Conservation (phyloP, 1,139 yeast genomes). For the Suhomyces anneliseae region DNA sequence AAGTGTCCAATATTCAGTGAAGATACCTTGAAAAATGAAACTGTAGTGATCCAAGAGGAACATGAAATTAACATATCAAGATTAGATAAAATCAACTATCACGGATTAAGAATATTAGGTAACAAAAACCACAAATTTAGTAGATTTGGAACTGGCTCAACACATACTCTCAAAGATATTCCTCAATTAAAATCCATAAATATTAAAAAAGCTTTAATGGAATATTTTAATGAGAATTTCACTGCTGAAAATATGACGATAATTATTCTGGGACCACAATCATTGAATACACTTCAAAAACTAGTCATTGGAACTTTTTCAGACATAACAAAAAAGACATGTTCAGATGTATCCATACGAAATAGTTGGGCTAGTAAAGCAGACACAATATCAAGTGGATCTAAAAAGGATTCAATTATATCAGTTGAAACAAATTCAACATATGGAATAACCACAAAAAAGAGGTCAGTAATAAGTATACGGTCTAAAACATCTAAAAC, state of each 20-base stretch:
- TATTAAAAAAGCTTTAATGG: constrained; percentile 21
- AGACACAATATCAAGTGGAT: too few relatives aligned
- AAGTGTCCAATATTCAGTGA: constrained; percentile 49
- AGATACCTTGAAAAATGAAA: constrained; percentile 47
- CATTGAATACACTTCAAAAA: constrained; percentile 55
- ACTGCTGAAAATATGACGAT: constrained; percentile 47
- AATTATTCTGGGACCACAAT: constrained; percentile 64
- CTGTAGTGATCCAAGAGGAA: constrained; percentile 62
- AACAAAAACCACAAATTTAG: constrained; percentile 41
- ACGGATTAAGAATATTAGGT: constrained; percentile 56
- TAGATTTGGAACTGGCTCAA: constrained; percentile 50
- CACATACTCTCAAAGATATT: constrained; percentile 26
- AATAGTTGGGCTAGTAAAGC: not conserved
- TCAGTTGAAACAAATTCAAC: too few relatives aligned
- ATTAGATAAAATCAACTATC: constrained; percentile 50
- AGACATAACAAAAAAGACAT: constrained; percentile 16
- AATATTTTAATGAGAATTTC: constrained; percentile 33
- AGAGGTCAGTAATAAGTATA: not conserved
- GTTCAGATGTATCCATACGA: not conserved
- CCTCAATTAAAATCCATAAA: constrained; percentile 17
- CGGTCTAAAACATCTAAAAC: not conserved
- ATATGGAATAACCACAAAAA: not conserved
- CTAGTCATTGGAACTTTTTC: constrained; percentile 45
- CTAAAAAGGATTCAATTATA: not conserved
- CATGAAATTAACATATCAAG: constrained; percentile 51